Evolutionary conservation across 495 filamentous ascomycete genomes (phyloP), one percentile per base, ranked within the genome.

Genomic region (Penicillium ochrochloron): DNA sequence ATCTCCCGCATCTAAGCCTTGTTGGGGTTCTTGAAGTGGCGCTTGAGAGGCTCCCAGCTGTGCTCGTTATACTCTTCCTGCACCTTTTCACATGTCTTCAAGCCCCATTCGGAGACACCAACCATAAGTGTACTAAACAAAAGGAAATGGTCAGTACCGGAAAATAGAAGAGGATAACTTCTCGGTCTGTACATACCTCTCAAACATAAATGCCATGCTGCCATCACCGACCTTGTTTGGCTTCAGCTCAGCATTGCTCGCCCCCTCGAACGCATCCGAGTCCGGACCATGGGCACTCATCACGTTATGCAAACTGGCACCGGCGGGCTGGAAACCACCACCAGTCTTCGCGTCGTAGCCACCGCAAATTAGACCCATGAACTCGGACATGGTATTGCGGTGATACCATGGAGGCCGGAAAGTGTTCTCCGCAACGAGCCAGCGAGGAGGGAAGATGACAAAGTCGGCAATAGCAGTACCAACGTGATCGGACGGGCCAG

Each of bases 91-190:
- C 93, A 96, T 51, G 83, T 88, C 76, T 91, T 89, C 57, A 96
- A 75, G 0, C 92, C 93, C 93, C 93, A 97, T 66, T 94, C 91
- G 17, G 93, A 96, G 15, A 96, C 92, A 5, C 93, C 93, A 11
- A 97, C 85, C 93, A 96, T 96, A 44, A 92, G 74, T 63, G 83
- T 85, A 71, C 89, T 92, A 78, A 31, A 19, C 2, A 9, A 35
- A 39, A 15, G 11, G 56, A 67, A 35, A 50, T 60, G 53, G 63
- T 33, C 25, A 63, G 17, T 2, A 41, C 21, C n/a, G 15, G 34
- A 54, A 31, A 21, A n/a, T 52, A 11, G 23, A n/a, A n/a, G 10
- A 75, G 66, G 14, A 35, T 11, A 34, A 23, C 9, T 10, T 11
- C 14, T 14, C n/a, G 51, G 64, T 73, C 11, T 53, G 0, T 29